Conservation (phyloP, 257 asterid species). For the Lavandula angustifolia region DNA sequence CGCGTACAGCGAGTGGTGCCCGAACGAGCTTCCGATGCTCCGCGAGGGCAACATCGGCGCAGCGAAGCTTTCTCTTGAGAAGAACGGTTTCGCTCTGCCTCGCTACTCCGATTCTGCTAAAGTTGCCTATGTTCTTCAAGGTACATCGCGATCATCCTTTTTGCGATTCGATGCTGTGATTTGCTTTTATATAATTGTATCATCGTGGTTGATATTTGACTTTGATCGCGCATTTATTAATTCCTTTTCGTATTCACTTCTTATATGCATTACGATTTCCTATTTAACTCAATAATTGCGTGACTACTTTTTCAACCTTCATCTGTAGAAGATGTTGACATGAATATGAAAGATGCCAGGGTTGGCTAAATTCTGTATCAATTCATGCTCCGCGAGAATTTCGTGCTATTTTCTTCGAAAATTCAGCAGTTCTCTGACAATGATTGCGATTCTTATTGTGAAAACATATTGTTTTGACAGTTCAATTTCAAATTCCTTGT, state of each 20-base stretch:
- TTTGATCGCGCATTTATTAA: not conserved
- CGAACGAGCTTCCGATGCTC: constrained; percentile 53
- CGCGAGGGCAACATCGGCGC: constrained; percentile 60
- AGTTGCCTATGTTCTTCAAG: constrained; percentile 64
- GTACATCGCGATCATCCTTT: constrained; percentile 31
- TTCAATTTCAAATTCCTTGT: not conserved
- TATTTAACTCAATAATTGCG: not conserved
- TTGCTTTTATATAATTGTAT: not conserved
- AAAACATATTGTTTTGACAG: not conserved
- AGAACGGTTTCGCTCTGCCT: constrained; percentile 54
- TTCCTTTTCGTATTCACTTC: not conserved
- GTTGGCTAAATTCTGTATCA: no score
- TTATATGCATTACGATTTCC: not conserved
- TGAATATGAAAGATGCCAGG: not conserved
- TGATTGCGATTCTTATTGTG: not conserved
- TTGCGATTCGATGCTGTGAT: constrained; percentile 4
- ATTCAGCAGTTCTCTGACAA: not conserved
- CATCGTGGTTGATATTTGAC: not conserved
- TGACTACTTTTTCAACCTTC: not conserved
- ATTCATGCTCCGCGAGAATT: not conserved
- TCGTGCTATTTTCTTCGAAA: not conserved
- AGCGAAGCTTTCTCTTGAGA: constrained; percentile 44
- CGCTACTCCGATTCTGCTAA: constrained; percentile 61
- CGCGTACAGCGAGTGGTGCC: constrained; percentile 49
- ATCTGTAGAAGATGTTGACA: not conserved